These are phyloP conservation scores for Murraya koenigii DNA, from an alignment of 345 rosid genomes.

Conservation along the genomic window DNA sequence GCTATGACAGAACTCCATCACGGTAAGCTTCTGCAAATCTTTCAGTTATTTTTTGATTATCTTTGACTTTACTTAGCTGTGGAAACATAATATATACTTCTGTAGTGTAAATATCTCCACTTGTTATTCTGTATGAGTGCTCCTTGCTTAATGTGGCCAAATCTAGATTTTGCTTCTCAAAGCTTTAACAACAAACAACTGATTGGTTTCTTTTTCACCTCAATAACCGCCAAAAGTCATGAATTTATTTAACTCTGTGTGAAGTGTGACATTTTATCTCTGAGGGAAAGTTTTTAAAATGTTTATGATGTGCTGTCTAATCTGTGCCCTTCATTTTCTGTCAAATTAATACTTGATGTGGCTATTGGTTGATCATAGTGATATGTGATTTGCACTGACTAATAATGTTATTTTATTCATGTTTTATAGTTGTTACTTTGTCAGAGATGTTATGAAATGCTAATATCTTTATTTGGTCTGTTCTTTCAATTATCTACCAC, in stretches of 20 bases:
- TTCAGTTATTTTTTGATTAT: not conserved
- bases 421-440: not conserved
- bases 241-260: not conserved
- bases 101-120: not conserved
- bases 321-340: not conserved
- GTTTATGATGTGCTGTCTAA: not conserved
- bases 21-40: slow-evolving; percentile 42
- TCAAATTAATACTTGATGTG: not conserved
- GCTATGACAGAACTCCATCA: slow-evolving; percentile 99
- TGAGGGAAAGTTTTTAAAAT: not conserved
- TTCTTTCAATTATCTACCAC: not conserved
- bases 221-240: not conserved
- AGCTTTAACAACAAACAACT: not conserved
- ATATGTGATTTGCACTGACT: not conserved
- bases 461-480: not conserved
- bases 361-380: not conserved
- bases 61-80: not conserved
- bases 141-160: not conserved
- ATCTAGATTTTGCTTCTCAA: not conserved
- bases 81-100: not conserved
- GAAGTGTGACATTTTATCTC: not conserved
- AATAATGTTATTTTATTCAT: not conserved
- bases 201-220: not conserved
- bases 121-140: slow-evolving; percentile 5
- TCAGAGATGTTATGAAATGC: not conserved